Evolutionary conservation across 2,329 filamentous ascomycete species (phyloP).

Genomic region (Aureobasidium lini): DNA sequence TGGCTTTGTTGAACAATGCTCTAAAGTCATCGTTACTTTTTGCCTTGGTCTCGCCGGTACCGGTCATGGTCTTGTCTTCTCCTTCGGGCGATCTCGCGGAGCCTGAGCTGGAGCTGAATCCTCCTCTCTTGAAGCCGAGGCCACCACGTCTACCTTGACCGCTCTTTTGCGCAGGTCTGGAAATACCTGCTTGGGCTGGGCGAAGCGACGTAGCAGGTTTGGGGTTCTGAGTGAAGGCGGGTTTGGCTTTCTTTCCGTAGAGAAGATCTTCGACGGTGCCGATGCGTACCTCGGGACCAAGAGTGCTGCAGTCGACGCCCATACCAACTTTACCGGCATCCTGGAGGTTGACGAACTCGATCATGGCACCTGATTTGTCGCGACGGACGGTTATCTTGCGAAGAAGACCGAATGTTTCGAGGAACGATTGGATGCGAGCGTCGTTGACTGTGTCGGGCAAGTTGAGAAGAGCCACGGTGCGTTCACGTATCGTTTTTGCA

Average conservation of each 20-base stretch:
- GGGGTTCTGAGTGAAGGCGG: slow-evolving; percentile 24
- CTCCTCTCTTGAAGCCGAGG: slow-evolving; percentile 41
- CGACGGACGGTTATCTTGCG: slow-evolving; percentile 73
- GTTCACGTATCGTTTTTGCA: slow-evolving; percentile 37
- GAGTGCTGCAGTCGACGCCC: slow-evolving; percentile 33
- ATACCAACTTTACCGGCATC: slow-evolving; percentile 64
- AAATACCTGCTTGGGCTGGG: slow-evolving; percentile 27
- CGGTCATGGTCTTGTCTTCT: slow-evolving; percentile 10
- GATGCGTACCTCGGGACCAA: slow-evolving; percentile 34
- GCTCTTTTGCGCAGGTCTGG: slow-evolving; percentile 38
- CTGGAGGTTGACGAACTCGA: slow-evolving; percentile 68
- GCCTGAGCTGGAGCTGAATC: slow-evolving; percentile 20
- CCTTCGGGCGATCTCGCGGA: slow-evolving; percentile 19
- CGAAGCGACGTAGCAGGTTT: slow-evolving; percentile 22
- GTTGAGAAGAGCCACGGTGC: slow-evolving; percentile 75
- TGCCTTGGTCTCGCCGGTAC: not conserved
- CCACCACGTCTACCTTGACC: slow-evolving; percentile 39
- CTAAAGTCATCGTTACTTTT: slow-evolving; percentile 55
- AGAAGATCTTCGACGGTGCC: slow-evolving; percentile 48
- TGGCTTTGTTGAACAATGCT: slow-evolving; percentile 42
- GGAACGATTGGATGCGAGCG: slow-evolving; percentile 65
- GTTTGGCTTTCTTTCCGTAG: slow-evolving; percentile 32
- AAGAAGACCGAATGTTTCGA: slow-evolving; percentile 63
- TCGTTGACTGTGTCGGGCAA: slow-evolving; percentile 91
- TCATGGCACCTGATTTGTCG: slow-evolving; percentile 73